Base-by-base conservation (phyloP, 1,284 basidiomycete genomes). In the Moesziomyces globuligerus region DNA sequence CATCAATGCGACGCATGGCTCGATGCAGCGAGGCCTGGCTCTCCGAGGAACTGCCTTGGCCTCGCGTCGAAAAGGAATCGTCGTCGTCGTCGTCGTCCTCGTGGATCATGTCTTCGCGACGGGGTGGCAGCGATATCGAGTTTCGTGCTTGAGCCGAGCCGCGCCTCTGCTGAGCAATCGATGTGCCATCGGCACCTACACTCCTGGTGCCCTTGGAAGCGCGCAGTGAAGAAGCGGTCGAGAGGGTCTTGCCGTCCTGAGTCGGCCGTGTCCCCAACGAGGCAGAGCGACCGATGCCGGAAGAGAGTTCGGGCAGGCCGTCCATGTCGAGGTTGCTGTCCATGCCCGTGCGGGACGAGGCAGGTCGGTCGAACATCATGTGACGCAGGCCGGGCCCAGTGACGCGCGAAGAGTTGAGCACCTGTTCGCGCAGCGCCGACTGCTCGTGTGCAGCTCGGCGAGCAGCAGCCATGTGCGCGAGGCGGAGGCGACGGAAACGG, bases 401-500 rank as follows among this genome's bases (percentile, higher is more conserved):
- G 11, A 52, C 26, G 6, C 67, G 58, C 46, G 59, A 58, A 36
- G 66, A 62, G 32, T 70, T 73, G 18, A 79, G 65, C 25, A 79
- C 75, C 39, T 78, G 76, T 36, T 78, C 72, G 6, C 76, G 67
- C 36, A 79, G 50, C 6, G 53, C 71, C 3, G 61, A 67, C 55
- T 80, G 78, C 54, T 78, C 69, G 18, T 69, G 66, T 15, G 78
- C 78, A 11, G 72, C 75, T 20, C 69, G 48, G 11, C 67, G 50
- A 15, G 78, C 78, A 1, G 78, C 78, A 3, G 74, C 75, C 37
- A 62, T 74, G 41, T 80, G 78, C 26, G 75, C 78, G 21, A 75
- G 37, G 4, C 74, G 62, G 37, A 80, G 65, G 28, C 78, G 50
- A 29, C 69, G 60, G 56, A 78, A 70, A 26, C 76, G 72, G 17